Conservation (phyloP, 495 filamentous ascomycete species). For the Tuber magnatum region DNA sequence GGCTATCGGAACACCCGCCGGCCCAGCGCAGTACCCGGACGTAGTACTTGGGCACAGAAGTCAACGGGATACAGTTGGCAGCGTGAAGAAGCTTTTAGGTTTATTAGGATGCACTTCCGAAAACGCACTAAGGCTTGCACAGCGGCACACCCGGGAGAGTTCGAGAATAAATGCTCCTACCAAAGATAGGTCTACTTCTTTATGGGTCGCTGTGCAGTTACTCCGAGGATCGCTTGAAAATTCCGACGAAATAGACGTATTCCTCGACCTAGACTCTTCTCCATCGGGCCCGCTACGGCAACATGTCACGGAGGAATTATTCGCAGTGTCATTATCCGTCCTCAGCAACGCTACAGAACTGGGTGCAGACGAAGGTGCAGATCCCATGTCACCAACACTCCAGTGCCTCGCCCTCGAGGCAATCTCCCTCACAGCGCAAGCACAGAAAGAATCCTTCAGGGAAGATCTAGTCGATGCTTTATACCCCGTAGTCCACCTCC, state of each 20-base stretch:
- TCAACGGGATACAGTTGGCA: constrained; percentile 53
- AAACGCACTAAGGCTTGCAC: constrained; percentile 33
- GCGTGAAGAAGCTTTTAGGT: constrained; percentile 48
- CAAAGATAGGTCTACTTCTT: constrained; percentile 47
- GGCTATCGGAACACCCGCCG: constrained; percentile 2
- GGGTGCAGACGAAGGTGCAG: constrained; percentile 46
- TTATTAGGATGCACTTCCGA: constrained; percentile 43
- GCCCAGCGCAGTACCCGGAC: constrained; percentile 49
- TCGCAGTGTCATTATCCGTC: constrained; percentile 63
- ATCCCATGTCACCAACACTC: constrained; percentile 42
- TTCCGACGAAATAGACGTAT: constrained; percentile 56
- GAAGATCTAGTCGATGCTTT: constrained; percentile 83
- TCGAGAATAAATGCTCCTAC: constrained; percentile 13
- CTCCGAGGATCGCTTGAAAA: constrained; percentile 51
- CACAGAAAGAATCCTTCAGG: constrained; percentile 63
- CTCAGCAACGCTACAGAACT: constrained; percentile 51
- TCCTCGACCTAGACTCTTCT: constrained; percentile 52
- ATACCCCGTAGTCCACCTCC: constrained; percentile 76
- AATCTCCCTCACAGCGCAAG: constrained; percentile 61
- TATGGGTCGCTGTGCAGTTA: constrained; percentile 76
- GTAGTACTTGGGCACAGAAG: constrained; percentile 59
- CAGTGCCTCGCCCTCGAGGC: constrained; percentile 67
- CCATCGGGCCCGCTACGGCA: constrained; percentile 48
- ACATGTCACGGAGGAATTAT: constrained; percentile 66
- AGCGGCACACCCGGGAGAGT: constrained; percentile 37